Percentiles rank a stretch among this genome's conserved stretches.
Conservation (phyloP, 1,284 basidiomycete species). For the Tilletia indica region DNA sequence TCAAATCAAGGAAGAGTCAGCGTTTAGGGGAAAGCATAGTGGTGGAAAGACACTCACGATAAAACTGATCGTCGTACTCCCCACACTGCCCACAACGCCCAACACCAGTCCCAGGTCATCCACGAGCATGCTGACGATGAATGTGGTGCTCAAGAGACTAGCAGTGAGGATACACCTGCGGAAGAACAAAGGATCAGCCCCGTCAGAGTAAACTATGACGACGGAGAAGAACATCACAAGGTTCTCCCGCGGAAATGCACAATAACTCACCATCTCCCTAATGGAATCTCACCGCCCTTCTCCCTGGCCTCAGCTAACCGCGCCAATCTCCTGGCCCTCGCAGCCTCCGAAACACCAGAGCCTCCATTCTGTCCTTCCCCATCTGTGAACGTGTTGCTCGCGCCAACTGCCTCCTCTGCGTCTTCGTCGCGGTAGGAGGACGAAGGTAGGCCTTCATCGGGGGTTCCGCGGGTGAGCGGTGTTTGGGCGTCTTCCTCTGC, state of each 20-base stretch:
- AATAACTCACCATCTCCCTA: conserved; percentile 22
- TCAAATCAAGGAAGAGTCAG: background rate
- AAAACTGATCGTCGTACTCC: conserved; percentile 93
- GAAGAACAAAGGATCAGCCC: background rate
- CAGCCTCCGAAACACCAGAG: background rate
- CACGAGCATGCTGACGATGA: conserved; percentile 44
- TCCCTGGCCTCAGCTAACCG: background rate
- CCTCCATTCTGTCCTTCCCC: background rate
- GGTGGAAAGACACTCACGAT: conserved; percentile 60
- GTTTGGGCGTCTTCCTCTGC: background rate
- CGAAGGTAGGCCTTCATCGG: background rate
- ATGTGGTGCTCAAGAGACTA: conserved; percentile 42
- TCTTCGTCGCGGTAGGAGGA: background rate
- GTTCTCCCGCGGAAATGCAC: too few species aligned
- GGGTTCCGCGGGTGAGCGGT: too few species aligned
- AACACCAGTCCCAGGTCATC: conserved; percentile 53
- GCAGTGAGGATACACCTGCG: conserved; percentile 42
- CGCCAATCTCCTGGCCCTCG: background rate
- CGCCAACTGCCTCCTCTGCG: background rate
- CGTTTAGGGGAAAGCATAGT: background rate
- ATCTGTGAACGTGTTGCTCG: background rate
- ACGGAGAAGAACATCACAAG: too few species aligned
- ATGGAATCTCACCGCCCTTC: conserved; percentile 22
- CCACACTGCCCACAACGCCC: conserved; percentile 93
- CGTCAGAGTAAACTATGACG: background rate